Conservation (phyloP, 345 rosid genomes). For the Corymbia maculata region DNA sequence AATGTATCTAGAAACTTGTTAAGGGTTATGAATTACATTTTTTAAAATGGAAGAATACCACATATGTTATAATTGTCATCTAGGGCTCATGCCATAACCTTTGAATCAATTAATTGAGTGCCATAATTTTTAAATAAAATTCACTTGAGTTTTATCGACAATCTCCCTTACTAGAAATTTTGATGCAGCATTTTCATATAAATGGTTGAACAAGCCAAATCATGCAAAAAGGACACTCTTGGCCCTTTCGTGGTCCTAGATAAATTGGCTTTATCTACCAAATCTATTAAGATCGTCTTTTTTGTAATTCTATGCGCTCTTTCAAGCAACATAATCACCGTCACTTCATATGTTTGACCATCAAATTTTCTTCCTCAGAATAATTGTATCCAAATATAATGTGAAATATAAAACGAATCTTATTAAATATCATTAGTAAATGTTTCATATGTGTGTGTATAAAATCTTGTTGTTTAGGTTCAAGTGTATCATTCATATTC, state of each 20-base stretch:
- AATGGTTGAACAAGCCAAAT: background rate
- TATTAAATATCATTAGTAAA: background rate
- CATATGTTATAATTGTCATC: background rate
- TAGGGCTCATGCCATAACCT: background rate
- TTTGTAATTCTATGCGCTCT: background rate
- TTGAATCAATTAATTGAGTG: background rate
- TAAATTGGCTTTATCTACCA: background rate
- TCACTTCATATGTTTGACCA: background rate
- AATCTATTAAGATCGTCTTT: background rate
- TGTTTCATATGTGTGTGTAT: no score
- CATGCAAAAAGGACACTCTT: background rate
- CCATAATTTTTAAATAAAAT: background rate
- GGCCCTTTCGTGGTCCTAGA: background rate
- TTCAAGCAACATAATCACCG: background rate
- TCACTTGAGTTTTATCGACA: background rate
- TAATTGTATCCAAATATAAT: background rate
- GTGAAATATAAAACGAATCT: background rate
- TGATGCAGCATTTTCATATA: background rate
- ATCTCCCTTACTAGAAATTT: background rate
- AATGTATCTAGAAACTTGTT: background rate
- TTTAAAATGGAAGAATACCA: background rate
- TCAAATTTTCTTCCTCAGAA: background rate
- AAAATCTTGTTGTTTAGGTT: background rate
- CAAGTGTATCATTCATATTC: background rate
- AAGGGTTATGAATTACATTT: background rate